A percentile compares a stretch with the other conserved stretches of the same genome.
Conservation (phyloP, 768 basidiomycete species). For the Suillus alpinus region DNA sequence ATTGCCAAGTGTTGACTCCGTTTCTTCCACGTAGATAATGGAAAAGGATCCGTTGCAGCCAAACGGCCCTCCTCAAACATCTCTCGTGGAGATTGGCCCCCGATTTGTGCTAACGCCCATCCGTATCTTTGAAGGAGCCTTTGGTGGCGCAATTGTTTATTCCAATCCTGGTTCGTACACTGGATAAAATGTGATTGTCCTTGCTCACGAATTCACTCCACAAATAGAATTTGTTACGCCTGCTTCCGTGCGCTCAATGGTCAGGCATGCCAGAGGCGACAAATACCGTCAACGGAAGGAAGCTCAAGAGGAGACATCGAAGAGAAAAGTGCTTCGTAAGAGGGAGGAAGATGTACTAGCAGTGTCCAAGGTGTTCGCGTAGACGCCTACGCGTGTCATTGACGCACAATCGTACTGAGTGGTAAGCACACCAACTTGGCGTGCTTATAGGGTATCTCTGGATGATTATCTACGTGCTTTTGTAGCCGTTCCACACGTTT, state of each 20-base stretch:
- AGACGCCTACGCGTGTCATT: constrained; percentile 10
- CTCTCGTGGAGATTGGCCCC: constrained; percentile 96
- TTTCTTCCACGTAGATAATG: constrained; percentile 57
- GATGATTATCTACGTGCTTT: constrained; percentile 2
- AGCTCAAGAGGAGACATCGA: constrained; percentile 62
- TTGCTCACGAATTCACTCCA: constrained; percentile 3
- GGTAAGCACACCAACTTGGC: constrained; percentile 2
- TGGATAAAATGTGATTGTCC: not conserved
- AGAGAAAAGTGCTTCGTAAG: constrained; percentile 61
- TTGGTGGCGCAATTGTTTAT: constrained; percentile 91
- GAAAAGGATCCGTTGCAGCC: constrained; percentile 93
- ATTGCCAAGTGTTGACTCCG: not conserved
- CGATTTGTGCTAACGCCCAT: constrained; percentile 97
- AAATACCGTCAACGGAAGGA: constrained; percentile 84
- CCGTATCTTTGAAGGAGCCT: constrained; percentile 96
- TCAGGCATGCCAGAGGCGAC: constrained; percentile 69
- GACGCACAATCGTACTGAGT: not conserved
- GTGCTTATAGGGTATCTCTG: constrained; percentile 4
- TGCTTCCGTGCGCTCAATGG: constrained; percentile 67
- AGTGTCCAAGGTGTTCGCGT: constrained; percentile 89
- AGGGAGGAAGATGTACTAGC: constrained; percentile 76
- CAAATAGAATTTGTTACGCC: constrained; percentile 87
- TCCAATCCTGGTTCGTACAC: constrained; percentile 80
- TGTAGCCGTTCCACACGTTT: constrained; percentile 1
- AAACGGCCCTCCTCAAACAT: constrained; percentile 78